Conservation (phyloP, 306 rosid genomes). For the Sechiopsis laciniata region DNA sequence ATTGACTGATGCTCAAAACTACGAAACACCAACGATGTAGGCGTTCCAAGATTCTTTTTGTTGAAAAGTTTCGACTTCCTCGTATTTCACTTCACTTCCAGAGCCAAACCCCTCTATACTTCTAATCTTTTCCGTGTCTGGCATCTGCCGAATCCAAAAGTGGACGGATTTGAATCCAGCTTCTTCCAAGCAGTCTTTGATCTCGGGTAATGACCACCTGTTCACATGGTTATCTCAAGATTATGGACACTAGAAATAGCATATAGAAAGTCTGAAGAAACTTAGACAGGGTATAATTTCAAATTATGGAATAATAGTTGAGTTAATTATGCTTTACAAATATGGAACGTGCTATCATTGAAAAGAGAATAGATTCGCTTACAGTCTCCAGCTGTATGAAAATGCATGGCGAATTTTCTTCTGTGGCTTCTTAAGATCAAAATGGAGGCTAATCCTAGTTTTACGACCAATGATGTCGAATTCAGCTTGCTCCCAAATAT, state of each 20-base stretch:
- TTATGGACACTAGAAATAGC: not conserved
- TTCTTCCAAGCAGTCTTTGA: conserved; percentile 81
- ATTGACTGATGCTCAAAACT: conserved; percentile 24
- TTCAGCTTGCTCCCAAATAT: conserved; percentile 93
- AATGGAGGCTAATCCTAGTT: conserved; percentile 88
- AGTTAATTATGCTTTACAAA: not conserved
- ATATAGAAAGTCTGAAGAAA: not conserved
- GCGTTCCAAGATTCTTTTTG: conserved; percentile 93
- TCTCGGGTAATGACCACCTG: conserved; percentile 97
- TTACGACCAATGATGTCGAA: conserved; percentile 73
- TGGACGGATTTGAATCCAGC: conserved; percentile 76
- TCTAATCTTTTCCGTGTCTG: conserved; percentile 46
- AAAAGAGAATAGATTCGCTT: conserved; percentile 33
- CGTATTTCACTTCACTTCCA: conserved; percentile 61
- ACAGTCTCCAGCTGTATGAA: conserved; percentile 92
- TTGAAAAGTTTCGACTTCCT: conserved; percentile 62
- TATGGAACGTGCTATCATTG: not conserved
- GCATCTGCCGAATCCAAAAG: conserved; percentile 82
- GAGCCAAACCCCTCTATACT: conserved; percentile 60
- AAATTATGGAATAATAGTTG: not conserved
- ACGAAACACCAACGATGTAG: conserved; percentile 70
- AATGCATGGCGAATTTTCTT: conserved; percentile 75
- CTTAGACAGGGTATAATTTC: not conserved
- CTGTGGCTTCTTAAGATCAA: conserved; percentile 60
- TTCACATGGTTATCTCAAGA: not conserved